Conservation (phyloP, 2,329 filamentous ascomycete species). For the Fusarium decemcellulare region DNA sequence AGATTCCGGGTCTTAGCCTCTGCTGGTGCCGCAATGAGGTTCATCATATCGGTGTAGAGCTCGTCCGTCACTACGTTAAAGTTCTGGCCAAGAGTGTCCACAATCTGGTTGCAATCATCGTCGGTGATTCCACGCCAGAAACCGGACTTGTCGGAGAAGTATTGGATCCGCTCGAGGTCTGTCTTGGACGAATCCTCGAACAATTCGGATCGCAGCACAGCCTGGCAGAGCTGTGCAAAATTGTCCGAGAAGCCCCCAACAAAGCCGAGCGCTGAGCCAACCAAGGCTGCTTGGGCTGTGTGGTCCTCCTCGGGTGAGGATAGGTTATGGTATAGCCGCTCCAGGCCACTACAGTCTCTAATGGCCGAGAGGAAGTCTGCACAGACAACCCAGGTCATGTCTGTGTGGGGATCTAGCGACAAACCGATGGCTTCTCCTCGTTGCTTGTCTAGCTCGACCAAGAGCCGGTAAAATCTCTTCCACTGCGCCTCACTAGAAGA, state of each 20-base stretch:
- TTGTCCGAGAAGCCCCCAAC: slow-evolving; percentile 78
- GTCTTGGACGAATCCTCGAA: slow-evolving; percentile 80
- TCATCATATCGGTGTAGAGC: slow-evolving; percentile 67
- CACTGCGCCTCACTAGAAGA: slow-evolving; percentile 85
- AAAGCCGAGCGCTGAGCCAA: slow-evolving; percentile 80
- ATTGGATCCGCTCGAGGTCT: slow-evolving; percentile 80
- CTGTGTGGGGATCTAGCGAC: slow-evolving; percentile 77
- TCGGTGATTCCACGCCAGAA: slow-evolving; percentile 86
- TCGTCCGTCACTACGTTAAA: slow-evolving; percentile 71
- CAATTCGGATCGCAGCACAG: slow-evolving; percentile 79
- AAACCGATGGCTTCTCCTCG: slow-evolving; percentile 86
- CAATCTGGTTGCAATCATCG: slow-evolving; percentile 81
- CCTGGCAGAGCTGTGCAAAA: slow-evolving; percentile 76
- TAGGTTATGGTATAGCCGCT: slow-evolving; percentile 81
- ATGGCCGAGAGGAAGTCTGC: slow-evolving; percentile 86
- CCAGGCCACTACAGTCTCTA: slow-evolving; percentile 83
- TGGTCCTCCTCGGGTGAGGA: slow-evolving; percentile 66
- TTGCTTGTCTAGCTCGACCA: slow-evolving; percentile 88
- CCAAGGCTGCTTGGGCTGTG: slow-evolving; percentile 70
- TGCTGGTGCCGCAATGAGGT: slow-evolving; percentile 61
- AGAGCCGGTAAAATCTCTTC: slow-evolving; percentile 89
- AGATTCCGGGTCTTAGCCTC: slow-evolving; percentile 63
- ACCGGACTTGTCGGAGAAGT: slow-evolving; percentile 83
- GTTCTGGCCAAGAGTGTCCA: slow-evolving; percentile 76
- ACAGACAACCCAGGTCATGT: slow-evolving; percentile 87